Base-by-base conservation (phyloP, 2,329 filamentous ascomycete genomes). In the Pseudocercospora pini-densiflorae region DNA sequence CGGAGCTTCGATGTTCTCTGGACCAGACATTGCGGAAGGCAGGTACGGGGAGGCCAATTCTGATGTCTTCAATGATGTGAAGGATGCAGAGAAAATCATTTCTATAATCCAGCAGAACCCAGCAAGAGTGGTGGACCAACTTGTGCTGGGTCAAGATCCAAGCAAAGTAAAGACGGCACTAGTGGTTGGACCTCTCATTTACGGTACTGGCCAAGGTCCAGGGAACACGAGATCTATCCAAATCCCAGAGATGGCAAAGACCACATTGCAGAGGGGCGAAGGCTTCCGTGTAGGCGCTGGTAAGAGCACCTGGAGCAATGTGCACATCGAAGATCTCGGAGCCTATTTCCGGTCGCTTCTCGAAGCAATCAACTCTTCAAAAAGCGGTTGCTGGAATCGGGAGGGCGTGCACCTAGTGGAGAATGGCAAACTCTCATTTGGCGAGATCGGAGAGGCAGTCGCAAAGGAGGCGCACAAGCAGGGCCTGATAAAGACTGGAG, bases 351-450 rank as follows among this genome's bases (percentile, higher is more conserved):
- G 85, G 2, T 74, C 82, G 3, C 80, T 90, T 0, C 81, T 84
- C 1, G 83, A 86, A 36, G 84, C 84, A 2, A 87, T 87, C 0
- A 66, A 62, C 7, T 72, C 81, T 2, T 75, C 80, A 5, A 31
- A 60, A 10, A 76, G 78, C 14, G 76, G 74, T 12, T 65, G 61
- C 24, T 91, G 90, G 82, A 88, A 88, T 2, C 76, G 77, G 0
- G 76, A 85, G 40, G 89, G 82, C 1, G 92, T 92, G 71, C 92
- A 88, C 78, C 87, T 92, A 67, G 81, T 84, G 6, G 87, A 90
- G 74, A 85, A 83, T 68, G 89, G 86, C 1, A 78, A 83, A 47
- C 86, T 92, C 88, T 89, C 40, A 16, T 63, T 63, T 27, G 70
- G 68, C 36, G 70, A 72, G 7, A 65, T 72, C 24, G 68, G 61